These are phyloP conservation scores for Fusarium irregulare DNA, from an alignment of 2,329 filamentous ascomycete species.

Conservation along the genomic window DNA sequence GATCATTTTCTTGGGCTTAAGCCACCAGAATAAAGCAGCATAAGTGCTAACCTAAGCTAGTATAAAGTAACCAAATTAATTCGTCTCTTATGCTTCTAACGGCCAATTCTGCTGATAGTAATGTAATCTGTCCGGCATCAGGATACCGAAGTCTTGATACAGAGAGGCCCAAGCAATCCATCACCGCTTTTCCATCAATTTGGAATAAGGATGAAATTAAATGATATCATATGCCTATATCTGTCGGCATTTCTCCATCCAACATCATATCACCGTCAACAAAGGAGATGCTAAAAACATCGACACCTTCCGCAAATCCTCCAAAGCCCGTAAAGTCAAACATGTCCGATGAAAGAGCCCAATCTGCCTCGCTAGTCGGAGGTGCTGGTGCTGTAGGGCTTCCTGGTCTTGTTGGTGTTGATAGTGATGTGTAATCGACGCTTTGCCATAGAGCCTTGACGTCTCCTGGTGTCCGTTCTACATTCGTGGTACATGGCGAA, in stretches of 20 bases:
- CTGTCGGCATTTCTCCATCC: background rate
- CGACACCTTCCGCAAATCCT: constrained; percentile 17
- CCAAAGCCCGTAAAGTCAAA: constrained; percentile 20
- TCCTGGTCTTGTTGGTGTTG: constrained; percentile 15
- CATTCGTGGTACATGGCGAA: constrained; percentile 4
- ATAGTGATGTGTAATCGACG: constrained; percentile 14
- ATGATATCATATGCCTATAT: background rate
- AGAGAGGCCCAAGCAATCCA: too few relatives aligned
- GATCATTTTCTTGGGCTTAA: too few relatives aligned
- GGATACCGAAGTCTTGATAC: too few relatives aligned
- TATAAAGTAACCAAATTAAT: too few relatives aligned
- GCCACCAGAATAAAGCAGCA: too few relatives aligned
- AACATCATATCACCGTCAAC: constrained; percentile 21
- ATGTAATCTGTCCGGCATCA: too few relatives aligned
- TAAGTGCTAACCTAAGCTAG: too few relatives aligned
- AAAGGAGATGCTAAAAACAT: constrained; percentile 20
- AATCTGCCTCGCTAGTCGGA: background rate
- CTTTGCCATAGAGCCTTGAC: constrained; percentile 24
- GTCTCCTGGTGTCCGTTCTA: background rate
- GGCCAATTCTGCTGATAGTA: too few relatives aligned
- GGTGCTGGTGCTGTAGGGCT: background rate
- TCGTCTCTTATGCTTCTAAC: too few relatives aligned
- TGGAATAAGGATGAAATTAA: too few relatives aligned
- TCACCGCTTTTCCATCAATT: too few relatives aligned
- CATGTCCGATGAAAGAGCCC: constrained; percentile 7